Conservation (phyloP, 192 early-diverging fungal species). For the Geosiphon pyriformis region DNA sequence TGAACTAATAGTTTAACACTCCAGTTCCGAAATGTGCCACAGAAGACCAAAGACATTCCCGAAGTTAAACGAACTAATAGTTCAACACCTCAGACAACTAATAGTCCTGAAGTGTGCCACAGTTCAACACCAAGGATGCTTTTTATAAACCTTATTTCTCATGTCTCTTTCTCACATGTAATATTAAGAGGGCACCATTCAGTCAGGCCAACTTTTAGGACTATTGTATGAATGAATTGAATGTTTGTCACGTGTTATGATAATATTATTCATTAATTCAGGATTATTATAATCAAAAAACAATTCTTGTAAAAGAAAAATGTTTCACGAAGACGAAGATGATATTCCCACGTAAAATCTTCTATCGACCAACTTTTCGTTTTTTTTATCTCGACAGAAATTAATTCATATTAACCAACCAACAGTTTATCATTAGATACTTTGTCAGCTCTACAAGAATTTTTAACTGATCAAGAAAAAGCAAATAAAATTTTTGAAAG, state of each 20-base stretch:
- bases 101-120: slow-evolving; percentile 19
- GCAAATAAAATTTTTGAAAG: slow-evolving; percentile 56
- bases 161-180: slow-evolving; percentile 19
- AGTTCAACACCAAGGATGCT: slow-evolving; percentile 1
- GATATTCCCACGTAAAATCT: too few relatives aligned
- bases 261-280: too few relatives aligned
- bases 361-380: too few relatives aligned
- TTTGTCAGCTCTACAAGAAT: slow-evolving; percentile 22
- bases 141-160: slow-evolving; percentile 14
- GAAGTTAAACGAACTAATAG: slow-evolving; percentile 21
- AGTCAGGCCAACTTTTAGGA: slow-evolving; percentile 8
- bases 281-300: too few relatives aligned
- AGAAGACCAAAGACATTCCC: slow-evolving; percentile 4
- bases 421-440: slow-evolving; percentile 19
- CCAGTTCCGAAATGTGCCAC: slow-evolving; percentile 17
- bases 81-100: slow-evolving; percentile 23
- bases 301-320: too few relatives aligned
- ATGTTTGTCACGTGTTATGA: too few relatives aligned
- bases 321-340: too few relatives aligned
- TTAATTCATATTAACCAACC: too few relatives aligned
- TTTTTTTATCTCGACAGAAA: too few relatives aligned
- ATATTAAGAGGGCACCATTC: slow-evolving; percentile 9
- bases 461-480: slow-evolving; percentile 52
- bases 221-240: too few relatives aligned
- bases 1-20: slow-evolving; percentile 20